Percentiles rank a stretch among this genome's conserved stretches.
phyloP scores from a whole-genome alignment of 2,329 filamentous ascomycete species.

The Arthrobotrys entomopaga region DNA sequence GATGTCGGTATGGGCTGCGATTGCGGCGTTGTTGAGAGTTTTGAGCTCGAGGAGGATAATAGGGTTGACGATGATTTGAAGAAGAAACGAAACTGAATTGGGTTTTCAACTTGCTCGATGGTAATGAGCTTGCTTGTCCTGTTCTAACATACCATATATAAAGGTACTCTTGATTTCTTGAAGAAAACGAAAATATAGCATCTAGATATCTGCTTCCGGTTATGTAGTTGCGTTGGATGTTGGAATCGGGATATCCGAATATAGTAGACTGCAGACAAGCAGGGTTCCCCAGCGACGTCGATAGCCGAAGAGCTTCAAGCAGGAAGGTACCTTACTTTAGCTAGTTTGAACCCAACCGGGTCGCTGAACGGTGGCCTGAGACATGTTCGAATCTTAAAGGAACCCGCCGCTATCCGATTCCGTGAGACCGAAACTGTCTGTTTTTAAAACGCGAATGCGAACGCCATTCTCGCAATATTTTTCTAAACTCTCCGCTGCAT shows the following conservation, averaged over 20 bases:
- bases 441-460: constrained; percentile 54
- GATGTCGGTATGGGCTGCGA: no score
- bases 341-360: constrained; percentile 11
- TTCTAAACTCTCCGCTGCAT: not conserved
- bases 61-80: no score
- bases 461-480: constrained; percentile 10
- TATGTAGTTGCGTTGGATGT: constrained; percentile 28
- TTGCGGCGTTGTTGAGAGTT: no score
- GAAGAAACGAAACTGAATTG: no score
- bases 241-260: constrained; percentile 6
- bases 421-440: not conserved
- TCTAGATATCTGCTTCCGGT: no score
- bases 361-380: constrained; percentile 27
- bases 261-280: not conserved
- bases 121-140: no score
- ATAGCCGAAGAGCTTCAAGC: constrained; percentile 41
- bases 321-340: constrained; percentile 44
- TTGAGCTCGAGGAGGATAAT: no score
- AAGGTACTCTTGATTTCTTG: no score
- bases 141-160: no score
- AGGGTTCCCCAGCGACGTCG: constrained; percentile 34
- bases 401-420: constrained; percentile 53
- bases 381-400: constrained; percentile 41
- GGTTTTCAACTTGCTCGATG: no score
- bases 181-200: no score